Percentiles rank a stretch among this genome's conserved stretches.
These are phyloP conservation scores for Exophiala sideris DNA, from an alignment of 2,329 filamentous ascomycete genomes.

Conservation along the genomic window DNA sequence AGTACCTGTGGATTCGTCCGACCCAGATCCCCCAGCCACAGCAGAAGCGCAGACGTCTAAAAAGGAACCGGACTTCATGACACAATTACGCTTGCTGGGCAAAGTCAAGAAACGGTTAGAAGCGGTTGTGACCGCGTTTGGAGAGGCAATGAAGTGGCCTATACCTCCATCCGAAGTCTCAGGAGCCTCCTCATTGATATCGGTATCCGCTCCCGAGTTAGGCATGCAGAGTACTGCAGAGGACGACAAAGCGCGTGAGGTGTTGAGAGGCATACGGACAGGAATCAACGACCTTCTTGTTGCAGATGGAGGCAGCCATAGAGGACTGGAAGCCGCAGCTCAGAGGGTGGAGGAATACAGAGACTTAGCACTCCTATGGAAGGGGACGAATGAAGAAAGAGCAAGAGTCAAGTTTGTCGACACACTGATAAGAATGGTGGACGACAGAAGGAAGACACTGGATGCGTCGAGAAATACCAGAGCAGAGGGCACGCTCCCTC, in stretches of 20 bases:
- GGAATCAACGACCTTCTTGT: slow-evolving; percentile 69
- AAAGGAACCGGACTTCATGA: slow-evolving; percentile 65
- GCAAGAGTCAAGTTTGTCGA: slow-evolving; percentile 79
- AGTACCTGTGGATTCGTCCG: background rate
- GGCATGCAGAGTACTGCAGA: slow-evolving; percentile 64
- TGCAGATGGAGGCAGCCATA: slow-evolving; percentile 56
- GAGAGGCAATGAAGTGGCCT: slow-evolving; percentile 92
- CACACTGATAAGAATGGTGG: slow-evolving; percentile 72
- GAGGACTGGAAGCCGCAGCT: slow-evolving; percentile 70
- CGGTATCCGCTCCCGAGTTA: slow-evolving; percentile 79
- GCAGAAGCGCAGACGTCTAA: slow-evolving; percentile 5
- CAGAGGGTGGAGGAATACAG: slow-evolving; percentile 73
- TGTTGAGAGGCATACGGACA: slow-evolving; percentile 65
- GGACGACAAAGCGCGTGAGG: slow-evolving; percentile 82
- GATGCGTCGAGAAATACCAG: slow-evolving; percentile 45
- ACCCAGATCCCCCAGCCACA: slow-evolving; percentile 8
- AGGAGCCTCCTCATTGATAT: slow-evolving; percentile 79
- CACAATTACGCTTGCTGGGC: slow-evolving; percentile 75
- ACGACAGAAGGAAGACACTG: slow-evolving; percentile 60
- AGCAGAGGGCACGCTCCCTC: slow-evolving; percentile 35
- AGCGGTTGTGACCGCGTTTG: slow-evolving; percentile 84
- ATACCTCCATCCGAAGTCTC: slow-evolving; percentile 85
- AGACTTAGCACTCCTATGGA: slow-evolving; percentile 78
- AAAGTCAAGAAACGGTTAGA: slow-evolving; percentile 82
- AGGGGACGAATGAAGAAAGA: slow-evolving; percentile 92